phyloP scores from a whole-genome alignment of 2,329 filamentous ascomycete genomes.

The Monilinia laxa region DNA sequence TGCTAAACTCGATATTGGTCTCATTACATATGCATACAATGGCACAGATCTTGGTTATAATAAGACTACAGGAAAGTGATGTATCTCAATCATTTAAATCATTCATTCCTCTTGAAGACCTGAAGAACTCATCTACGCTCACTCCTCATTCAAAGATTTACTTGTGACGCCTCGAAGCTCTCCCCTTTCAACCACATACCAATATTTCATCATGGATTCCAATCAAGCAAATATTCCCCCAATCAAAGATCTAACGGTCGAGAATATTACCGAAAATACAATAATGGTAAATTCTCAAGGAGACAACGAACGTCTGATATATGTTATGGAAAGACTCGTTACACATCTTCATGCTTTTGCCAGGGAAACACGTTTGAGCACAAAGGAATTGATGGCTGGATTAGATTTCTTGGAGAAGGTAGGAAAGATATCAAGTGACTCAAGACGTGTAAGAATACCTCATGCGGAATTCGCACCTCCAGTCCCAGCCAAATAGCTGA shows the following conservation, averaged over 20 bases:
- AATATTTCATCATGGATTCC: slow-evolving; percentile 29
- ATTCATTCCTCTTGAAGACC: background rate
- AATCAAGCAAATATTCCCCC: slow-evolving; percentile 42
- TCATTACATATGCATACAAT: no score
- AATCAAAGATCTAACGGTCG: slow-evolving; percentile 70
- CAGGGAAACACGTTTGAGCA: slow-evolving; percentile 72
- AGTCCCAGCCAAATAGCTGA: background rate
- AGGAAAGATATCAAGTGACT: slow-evolving; percentile 71
- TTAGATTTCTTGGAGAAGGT: slow-evolving; percentile 69
- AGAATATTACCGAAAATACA: slow-evolving; percentile 78
- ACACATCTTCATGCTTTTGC: slow-evolving; percentile 81
- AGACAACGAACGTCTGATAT: slow-evolving; percentile 63
- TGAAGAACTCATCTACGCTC: background rate
- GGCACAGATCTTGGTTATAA: no score
- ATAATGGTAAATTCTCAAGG: slow-evolving; percentile 72
- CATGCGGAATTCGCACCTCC: background rate
- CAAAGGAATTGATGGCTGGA: slow-evolving; percentile 74
- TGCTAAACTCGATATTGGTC: no score
- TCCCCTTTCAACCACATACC: background rate
- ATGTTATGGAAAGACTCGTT: slow-evolving; percentile 71
- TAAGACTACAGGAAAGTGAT: no score
- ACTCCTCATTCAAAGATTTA: background rate
- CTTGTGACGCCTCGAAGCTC: background rate
- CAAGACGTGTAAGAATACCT: slow-evolving; percentile 60
- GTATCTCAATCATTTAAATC: no score